Conservation (phyloP, 1,139 yeast species). For the Blastobotrys capitulatus region DNA sequence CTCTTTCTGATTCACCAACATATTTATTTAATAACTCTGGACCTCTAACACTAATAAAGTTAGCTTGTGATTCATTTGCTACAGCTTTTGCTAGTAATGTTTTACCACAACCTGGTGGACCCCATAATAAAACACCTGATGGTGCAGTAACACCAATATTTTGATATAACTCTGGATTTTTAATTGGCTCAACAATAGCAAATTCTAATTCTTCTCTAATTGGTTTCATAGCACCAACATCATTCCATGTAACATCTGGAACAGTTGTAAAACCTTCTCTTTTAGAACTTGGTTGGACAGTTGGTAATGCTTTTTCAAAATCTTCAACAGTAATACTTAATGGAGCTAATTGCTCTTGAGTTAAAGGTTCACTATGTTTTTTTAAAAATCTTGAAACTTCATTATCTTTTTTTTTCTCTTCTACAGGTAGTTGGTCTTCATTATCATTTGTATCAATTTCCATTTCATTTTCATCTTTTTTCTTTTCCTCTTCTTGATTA, state of each 20-base stretch:
- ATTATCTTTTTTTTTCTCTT: slow-evolving; percentile 4
- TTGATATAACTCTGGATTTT: slow-evolving; percentile 82
- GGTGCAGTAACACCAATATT: slow-evolving; percentile 96
- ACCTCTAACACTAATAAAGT: slow-evolving; percentile 90
- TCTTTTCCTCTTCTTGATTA: slow-evolving; percentile 13
- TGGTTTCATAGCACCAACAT: slow-evolving; percentile 80
- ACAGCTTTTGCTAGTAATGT: slow-evolving; percentile 91
- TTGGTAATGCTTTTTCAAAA: slow-evolving; percentile 78
- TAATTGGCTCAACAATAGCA: slow-evolving; percentile 97
- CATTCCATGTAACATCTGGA: slow-evolving; percentile 95
- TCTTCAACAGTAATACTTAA: slow-evolving; percentile 73
- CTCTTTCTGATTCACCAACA: slow-evolving; percentile 90
- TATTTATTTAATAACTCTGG: slow-evolving; percentile 92
- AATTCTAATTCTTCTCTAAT: slow-evolving; percentile 88
- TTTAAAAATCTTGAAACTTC: slow-evolving; percentile 44
- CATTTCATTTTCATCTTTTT: slow-evolving; percentile 14
- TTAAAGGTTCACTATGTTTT: slow-evolving; percentile 74
- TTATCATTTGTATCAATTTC: slow-evolving; percentile 10
- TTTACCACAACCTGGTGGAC: slow-evolving; percentile 97
- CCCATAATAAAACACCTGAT: slow-evolving; percentile 97
- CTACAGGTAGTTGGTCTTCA: neutral
- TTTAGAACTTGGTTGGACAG: slow-evolving; percentile 95
- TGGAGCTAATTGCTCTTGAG: slow-evolving; percentile 67
- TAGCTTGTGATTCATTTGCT: slow-evolving; percentile 91
- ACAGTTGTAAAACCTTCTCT: slow-evolving; percentile 99